These are phyloP conservation scores for Hemileccinum impolitum DNA, from an alignment of 768 basidiomycete genomes.

Conservation along the genomic window DNA sequence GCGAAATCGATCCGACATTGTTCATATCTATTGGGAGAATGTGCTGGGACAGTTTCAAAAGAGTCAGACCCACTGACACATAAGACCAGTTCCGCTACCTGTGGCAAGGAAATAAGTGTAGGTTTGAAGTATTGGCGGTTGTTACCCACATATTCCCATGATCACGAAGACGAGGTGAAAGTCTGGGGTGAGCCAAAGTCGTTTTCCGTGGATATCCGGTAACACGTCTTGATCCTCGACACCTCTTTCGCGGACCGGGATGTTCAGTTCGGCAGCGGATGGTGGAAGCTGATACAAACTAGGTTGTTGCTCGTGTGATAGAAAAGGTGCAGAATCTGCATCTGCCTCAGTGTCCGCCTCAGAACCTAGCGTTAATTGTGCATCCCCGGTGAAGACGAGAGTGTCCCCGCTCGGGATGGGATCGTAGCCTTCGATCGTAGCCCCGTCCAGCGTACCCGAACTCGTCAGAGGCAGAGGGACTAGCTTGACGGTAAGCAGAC, in stretches of 20 bases:
- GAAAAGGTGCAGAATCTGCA: constrained; percentile 19
- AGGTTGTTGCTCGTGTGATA: constrained; percentile 17
- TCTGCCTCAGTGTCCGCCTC: constrained; percentile 13
- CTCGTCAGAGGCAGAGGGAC: constrained; percentile 54
- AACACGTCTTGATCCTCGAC: constrained; percentile 23
- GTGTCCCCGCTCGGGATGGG: constrained; percentile 15
- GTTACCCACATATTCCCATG: constrained; percentile 51
- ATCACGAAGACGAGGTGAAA: constrained; percentile 64
- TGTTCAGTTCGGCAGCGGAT: constrained; percentile 24
- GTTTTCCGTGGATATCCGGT: constrained; percentile 53
- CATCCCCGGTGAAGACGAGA: constrained; percentile 23
- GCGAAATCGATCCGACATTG: constrained; percentile 79
- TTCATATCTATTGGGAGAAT: constrained; percentile 59
- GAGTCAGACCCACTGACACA: constrained; percentile 48
- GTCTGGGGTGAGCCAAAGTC: constrained; percentile 49
- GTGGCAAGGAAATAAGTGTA: neutral
- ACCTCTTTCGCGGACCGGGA: constrained; percentile 4
- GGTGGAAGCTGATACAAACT: constrained; percentile 22
- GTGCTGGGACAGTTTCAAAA: neutral
- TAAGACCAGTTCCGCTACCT: constrained; percentile 75
- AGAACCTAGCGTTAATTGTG: constrained; percentile 11
- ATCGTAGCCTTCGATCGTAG: constrained; percentile 16
- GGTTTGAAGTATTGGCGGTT: neutral
- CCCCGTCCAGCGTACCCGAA: neutral
- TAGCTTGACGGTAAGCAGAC: constrained; percentile 66